A percentile compares a stretch with the other conserved stretches of the same genome.
These are phyloP conservation scores for Scutellaria baicalensis DNA, from an alignment of 257 asterid species.

Conservation along the genomic window DNA sequence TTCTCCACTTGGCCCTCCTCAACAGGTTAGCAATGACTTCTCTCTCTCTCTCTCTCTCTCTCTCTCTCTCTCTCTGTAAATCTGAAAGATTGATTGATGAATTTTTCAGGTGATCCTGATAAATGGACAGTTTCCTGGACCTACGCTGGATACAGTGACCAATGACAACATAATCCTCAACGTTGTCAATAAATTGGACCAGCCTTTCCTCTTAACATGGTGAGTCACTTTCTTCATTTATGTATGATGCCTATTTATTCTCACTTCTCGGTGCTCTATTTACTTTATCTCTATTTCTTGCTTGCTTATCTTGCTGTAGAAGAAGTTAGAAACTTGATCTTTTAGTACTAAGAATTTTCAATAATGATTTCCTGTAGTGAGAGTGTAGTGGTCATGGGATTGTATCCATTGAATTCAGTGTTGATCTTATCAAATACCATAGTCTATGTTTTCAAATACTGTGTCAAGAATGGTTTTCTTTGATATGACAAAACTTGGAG, in stretches of 20 bases:
- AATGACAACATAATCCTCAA: conserved; percentile 82
- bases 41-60: too few relatives aligned
- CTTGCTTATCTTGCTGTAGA: neutral
- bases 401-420: too few relatives aligned
- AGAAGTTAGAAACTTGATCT: too few relatives aligned
- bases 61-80: neutral
- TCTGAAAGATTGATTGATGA: neutral
- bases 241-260: neutral
- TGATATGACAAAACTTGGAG: neutral
- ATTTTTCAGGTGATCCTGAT: conserved; percentile 70
- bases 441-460: neutral
- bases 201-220: conserved; percentile 93
- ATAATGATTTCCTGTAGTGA: neutral
- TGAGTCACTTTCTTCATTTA: conserved; percentile 22
- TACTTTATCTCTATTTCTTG: neutral
- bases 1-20: conserved; percentile 75
- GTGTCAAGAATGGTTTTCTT: neutral
- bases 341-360: neutral
- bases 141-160: conserved; percentile 72
- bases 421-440: too few relatives aligned
- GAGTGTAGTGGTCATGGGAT: too few relatives aligned
- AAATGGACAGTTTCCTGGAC: conserved; percentile 96
- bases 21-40: conserved; percentile 45
- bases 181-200: conserved; percentile 68
- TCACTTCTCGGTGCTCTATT: neutral